Percentiles rank a stretch among this genome's conserved stretches.
Evolutionary conservation across 352 stramenopile species (phyloP).

Genomic region (Phytophthora fragariae): DNA sequence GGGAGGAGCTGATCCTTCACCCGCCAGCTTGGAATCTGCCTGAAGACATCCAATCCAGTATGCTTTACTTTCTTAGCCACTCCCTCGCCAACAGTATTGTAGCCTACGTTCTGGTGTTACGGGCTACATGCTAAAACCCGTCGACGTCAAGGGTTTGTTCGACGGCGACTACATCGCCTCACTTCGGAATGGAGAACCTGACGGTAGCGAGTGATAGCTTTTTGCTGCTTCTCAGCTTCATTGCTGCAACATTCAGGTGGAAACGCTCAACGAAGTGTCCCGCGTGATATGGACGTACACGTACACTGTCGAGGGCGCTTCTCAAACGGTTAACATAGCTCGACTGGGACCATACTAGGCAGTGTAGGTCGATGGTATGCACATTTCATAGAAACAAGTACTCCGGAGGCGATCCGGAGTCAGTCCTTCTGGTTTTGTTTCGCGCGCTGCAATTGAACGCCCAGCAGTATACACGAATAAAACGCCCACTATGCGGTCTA

Average conservation of each 20-base stretch:
- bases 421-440: no score
- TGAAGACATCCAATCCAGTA: background rate
- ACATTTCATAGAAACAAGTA: background rate
- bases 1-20: background rate
- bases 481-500: constrained; percentile 3
- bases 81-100: background rate
- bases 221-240: background rate
- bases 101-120: background rate
- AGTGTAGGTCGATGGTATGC: background rate
- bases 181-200: background rate
- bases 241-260: constrained; percentile 3
- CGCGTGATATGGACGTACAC: background rate
- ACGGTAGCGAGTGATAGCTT: background rate
- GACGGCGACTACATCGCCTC: background rate
- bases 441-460: no score
- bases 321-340: background rate
- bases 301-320: background rate
- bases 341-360: background rate
- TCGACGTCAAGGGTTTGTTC: background rate
- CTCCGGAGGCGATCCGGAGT: no score
- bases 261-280: background rate
- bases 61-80: constrained; percentile 3
- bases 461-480: no score
- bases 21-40: background rate
- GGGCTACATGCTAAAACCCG: background rate